phyloP scores from a whole-genome alignment of 345 rosid genomes.

The Nasturtium officinale region DNA sequence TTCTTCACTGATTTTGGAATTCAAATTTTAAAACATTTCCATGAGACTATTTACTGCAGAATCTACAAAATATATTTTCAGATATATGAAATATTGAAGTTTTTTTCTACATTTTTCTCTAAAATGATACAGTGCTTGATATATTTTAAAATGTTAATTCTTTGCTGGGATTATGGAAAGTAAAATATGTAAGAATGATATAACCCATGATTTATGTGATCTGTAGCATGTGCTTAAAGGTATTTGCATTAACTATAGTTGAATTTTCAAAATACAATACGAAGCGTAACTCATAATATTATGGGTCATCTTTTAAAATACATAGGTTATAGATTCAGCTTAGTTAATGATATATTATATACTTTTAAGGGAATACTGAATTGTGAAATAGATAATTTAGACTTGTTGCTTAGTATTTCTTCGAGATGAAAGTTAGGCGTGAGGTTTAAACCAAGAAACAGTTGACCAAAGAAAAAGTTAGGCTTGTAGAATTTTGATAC shows the following conservation, averaged over 20 bases:
- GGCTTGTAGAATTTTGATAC: not conserved
- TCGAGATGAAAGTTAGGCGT: slow-evolving; percentile 29
- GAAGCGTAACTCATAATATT: slow-evolving; percentile 10
- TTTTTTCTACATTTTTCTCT: not conserved
- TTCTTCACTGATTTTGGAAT: slow-evolving; percentile 5
- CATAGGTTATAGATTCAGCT: slow-evolving; percentile 5
- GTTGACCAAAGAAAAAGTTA: slow-evolving; percentile 29
- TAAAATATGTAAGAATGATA: slow-evolving; percentile 14
- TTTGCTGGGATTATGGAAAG: slow-evolving; percentile 24
- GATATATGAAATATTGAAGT: not conserved
- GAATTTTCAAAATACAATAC: slow-evolving; percentile 10
- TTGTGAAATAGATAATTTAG: not conserved
- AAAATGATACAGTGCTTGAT: not conserved
- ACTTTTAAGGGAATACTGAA: not conserved
- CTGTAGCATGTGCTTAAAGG: slow-evolving; percentile 36
- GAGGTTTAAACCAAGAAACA: not conserved
- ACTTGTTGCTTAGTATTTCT: slow-evolving; percentile 1
- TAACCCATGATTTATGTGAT: slow-evolving; percentile 35
- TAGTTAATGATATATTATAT: not conserved
- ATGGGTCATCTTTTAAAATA: slow-evolving; percentile 18
- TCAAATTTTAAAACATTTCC: slow-evolving; percentile 2
- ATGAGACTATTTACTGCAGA: slow-evolving; percentile 4
- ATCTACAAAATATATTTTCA: not conserved
- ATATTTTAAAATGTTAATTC: not conserved
- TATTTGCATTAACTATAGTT: not conserved